These are phyloP conservation scores for Candida silvatica DNA, from an alignment of 805 yeast genomes.

Conservation along the genomic window DNA sequence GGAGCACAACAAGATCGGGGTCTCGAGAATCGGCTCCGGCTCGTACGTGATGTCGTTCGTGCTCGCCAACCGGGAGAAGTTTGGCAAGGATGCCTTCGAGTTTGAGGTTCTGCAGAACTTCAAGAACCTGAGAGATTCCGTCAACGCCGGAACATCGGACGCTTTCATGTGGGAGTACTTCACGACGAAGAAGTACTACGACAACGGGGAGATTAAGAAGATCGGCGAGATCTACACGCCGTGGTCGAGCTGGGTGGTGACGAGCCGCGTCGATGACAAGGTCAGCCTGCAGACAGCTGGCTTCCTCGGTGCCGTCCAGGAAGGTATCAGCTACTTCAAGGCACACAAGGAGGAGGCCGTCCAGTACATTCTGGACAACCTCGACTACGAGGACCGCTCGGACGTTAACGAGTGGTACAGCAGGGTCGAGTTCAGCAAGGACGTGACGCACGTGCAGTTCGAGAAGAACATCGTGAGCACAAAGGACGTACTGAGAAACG, in stretches of 20 bases:
- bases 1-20: constrained; percentile 50
- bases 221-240: constrained; percentile 91
- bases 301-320: constrained; percentile 48
- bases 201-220: constrained; percentile 65
- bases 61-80: constrained; percentile 54
- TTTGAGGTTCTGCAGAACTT: constrained; percentile 60
- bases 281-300: constrained; percentile 19
- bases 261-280: constrained; percentile 35
- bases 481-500: constrained; percentile 44
- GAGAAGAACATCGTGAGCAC: constrained; percentile 47
- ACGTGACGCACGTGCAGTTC: constrained; percentile 41
- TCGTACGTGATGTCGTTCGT: constrained; percentile 89
- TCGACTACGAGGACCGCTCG: constrained; percentile 60
- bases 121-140: constrained; percentile 71
- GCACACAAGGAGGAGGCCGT: constrained; percentile 56
- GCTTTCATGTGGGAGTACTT: constrained; percentile 97
- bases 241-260: constrained; percentile 93
- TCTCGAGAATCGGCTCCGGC: constrained; percentile 84
- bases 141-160: constrained; percentile 55
- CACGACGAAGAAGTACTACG: constrained; percentile 81
- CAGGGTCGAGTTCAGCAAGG: constrained; percentile 57
- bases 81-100: constrained; percentile 27
- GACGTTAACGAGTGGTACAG: constrained; percentile 80
- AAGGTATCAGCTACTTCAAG: constrained; percentile 63
- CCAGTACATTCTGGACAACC: constrained; percentile 49